These are phyloP conservation scores for Noccaea caerulescens DNA, from an alignment of 345 rosid species.

Conservation along the genomic window DNA sequence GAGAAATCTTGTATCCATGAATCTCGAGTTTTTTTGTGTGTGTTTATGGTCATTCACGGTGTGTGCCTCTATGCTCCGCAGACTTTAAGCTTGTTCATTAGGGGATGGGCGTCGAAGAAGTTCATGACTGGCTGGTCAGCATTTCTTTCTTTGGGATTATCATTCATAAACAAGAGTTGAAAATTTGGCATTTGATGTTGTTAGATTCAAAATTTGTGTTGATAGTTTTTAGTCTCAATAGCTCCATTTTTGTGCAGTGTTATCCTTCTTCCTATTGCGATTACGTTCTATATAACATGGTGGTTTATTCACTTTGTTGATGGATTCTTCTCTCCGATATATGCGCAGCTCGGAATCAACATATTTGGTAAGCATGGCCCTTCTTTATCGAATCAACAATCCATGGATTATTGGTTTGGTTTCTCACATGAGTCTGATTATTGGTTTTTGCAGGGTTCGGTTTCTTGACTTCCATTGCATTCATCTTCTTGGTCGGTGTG, in stretches of 20 bases:
- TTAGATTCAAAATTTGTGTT: conserved; percentile 11
- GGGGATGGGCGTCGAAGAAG: conserved; percentile 99
- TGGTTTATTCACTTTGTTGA: conserved; percentile 99
- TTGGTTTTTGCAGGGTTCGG: conserved; percentile 71
- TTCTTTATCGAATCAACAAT: neutral
- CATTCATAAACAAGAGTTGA: conserved; percentile 41
- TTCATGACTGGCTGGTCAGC: conserved; percentile 98
- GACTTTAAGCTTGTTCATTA: conserved; percentile 86
- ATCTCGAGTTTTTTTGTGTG: neutral
- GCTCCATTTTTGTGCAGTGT: conserved; percentile 61
- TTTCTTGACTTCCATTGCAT: conserved; percentile 88
- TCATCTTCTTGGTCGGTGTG: conserved; percentile 96
- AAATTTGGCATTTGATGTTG: neutral
- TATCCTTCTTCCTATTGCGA: conserved; percentile 89
- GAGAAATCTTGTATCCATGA: conserved; percentile 7
- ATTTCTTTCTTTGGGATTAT: conserved; percentile 14
- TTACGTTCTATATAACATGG: conserved; percentile 97
- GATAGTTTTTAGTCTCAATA: conserved; percentile 37
- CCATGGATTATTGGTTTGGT: neutral
- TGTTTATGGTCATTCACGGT: conserved; percentile 6
- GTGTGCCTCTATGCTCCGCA: conserved; percentile 39
- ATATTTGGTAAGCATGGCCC: conserved; percentile 68
- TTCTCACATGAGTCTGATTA: conserved; percentile 11
- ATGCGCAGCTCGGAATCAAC: conserved; percentile 91
- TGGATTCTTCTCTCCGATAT: conserved; percentile 98